phyloP scores from a whole-genome alignment of 176 grass and related monocot genomes.

The Triticum timopheevii region DNA sequence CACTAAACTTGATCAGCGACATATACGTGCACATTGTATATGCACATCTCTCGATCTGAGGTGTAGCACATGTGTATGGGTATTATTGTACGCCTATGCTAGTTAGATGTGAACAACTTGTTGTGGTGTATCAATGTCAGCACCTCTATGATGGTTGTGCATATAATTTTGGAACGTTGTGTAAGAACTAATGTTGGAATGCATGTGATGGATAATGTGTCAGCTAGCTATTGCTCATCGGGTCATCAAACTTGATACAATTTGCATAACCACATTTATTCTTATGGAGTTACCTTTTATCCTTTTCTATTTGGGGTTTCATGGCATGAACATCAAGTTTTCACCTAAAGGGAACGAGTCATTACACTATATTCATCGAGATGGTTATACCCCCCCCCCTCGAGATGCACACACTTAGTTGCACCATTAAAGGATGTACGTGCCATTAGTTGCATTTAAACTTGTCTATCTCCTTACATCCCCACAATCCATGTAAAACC shows the following conservation, averaged over 20 bases:
- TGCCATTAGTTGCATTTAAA: not conserved
- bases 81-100: slow-evolving; percentile 25
- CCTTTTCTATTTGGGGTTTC: not conserved
- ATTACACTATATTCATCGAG: not conserved
- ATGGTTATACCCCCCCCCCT: not conserved
- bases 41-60: not conserved
- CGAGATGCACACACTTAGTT: not conserved
- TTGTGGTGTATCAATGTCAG: slow-evolving; percentile 5
- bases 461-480: not conserved
- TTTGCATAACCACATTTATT: not conserved
- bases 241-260: not conserved
- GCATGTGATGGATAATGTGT: not conserved
- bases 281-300: not conserved
- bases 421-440: not conserved
- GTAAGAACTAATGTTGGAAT: not conserved
- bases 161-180: slow-evolving; percentile 33
- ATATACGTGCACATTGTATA: slow-evolving; percentile 8
- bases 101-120: not conserved
- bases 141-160: slow-evolving; percentile 10
- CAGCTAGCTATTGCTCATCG: too few species aligned
- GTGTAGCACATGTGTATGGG: not conserved
- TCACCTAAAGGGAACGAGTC: not conserved
- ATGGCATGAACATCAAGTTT: not conserved
- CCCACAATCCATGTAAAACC: too few species aligned
- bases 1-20: not conserved